Evolutionary conservation across 345 rosid species (phyloP), one percentile per base, ranked within the genome.

Genomic region (Citropsis articulata): DNA sequence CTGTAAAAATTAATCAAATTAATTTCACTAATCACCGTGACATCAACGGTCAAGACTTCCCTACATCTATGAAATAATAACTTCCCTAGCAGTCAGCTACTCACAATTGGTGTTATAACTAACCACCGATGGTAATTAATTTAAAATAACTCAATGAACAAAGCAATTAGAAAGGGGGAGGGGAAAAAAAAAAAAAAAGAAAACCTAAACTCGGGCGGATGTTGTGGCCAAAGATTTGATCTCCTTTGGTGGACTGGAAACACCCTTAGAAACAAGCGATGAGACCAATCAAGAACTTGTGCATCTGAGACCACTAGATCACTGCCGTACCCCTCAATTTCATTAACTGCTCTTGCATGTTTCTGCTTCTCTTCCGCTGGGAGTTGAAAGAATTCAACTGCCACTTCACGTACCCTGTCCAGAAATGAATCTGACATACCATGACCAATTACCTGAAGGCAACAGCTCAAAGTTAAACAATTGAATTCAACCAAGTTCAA

Each of bases 241-340:
- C 76, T 82, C 70, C 86, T 77, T 78, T 83, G 80, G 25, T 84
- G 65, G 68, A 84, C 79, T 3, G 94, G 94, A 76, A 80, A 75
- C 14, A 86, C 80, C 27, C 76, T 81, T 8, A 89, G 90, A 63
- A 75, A 81, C 50, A 91, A 78, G 56, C 91, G 89, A 77, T 48
- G 81, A 66, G 73, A 81, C 88, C 89, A 84, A 73, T 89, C 90
- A 60, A 83, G 70, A 28, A 80, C 85, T 83, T 88, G 89, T 25
- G 75, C 71, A 18, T 82, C 87, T 8, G 85, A 80, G 24, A 85
- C 86, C 25, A 89, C 64, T 65, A 40, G 53, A 83, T 89, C 92
- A 66, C 77, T 84, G 8, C 86, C 89, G 70, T 88, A 86, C 10
- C 94, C 92, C 81, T 89, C 83, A 4, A 80, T 69, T 62, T 75